Percentiles rank a stretch among this genome's conserved stretches.
These are phyloP conservation scores for Colletotrichum sp. DNA, from an alignment of 2,329 filamentous ascomycete genomes.

Conservation along the genomic window DNA sequence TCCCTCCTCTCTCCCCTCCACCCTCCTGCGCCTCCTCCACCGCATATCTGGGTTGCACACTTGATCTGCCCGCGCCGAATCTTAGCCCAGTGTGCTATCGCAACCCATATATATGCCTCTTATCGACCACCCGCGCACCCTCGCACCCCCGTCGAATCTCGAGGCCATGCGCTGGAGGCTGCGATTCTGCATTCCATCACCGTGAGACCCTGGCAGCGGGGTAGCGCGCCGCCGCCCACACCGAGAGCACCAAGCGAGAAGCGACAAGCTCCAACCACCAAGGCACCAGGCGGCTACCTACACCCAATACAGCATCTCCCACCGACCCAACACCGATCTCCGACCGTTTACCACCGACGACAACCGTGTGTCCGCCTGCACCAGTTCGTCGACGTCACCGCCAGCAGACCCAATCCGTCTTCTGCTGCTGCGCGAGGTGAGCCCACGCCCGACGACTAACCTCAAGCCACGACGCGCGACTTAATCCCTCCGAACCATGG, in stretches of 20 bases:
- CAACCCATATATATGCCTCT: neutral
- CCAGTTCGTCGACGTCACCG: slow-evolving; percentile 9
- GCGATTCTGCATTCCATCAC: slow-evolving; percentile 19
- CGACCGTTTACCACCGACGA: slow-evolving; percentile 9
- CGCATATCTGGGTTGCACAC: neutral
- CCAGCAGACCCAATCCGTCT: neutral
- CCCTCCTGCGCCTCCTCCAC: neutral
- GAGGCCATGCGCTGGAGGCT: slow-evolving; percentile 19
- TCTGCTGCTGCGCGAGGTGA: neutral
- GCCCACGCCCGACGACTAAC: neutral
- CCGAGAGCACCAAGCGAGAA: neutral
- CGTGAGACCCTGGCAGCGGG: slow-evolving; percentile 22
- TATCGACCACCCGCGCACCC: neutral
- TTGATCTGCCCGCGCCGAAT: neutral
- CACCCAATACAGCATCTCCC: slow-evolving; percentile 13
- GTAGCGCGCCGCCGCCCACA: slow-evolving; percentile 9
- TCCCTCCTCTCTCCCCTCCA: neutral
- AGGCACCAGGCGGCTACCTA: neutral
- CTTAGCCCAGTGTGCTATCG: neutral
- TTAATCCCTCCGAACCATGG: neutral
- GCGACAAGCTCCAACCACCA: neutral
- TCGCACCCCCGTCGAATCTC: neutral
- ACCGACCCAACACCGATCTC: slow-evolving; percentile 15
- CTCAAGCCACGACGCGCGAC: neutral
- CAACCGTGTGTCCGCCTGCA: neutral